Conservation (phyloP, 306 rosid genomes). For the Dryas drummondii region DNA sequence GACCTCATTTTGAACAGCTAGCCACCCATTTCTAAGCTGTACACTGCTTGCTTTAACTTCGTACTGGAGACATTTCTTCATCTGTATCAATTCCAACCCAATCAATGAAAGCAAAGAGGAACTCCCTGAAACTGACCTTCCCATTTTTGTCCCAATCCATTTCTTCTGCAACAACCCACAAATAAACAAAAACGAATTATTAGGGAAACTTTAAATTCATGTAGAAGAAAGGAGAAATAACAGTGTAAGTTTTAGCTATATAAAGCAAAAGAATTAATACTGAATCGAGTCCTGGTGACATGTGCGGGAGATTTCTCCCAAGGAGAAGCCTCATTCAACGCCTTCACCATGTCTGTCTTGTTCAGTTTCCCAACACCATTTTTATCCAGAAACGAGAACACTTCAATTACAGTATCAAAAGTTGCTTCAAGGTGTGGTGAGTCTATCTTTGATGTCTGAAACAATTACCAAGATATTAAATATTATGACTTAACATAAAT, state of each 20-base stretch:
- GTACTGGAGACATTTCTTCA: conserved; percentile 37
- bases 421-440: conserved; percentile 61
- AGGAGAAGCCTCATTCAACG: conserved; percentile 64
- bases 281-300: conserved; percentile 54
- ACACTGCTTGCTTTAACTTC: conserved; percentile 15
- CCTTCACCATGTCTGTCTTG: conserved; percentile 66
- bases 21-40: background rate
- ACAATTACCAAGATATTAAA: conserved; percentile 24
- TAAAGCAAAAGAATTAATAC: conserved; percentile 44
- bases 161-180: conserved; percentile 48
- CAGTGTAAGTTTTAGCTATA: background rate
- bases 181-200: background rate
- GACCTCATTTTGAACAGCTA: conserved; percentile 23
- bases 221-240: conserved; percentile 6
- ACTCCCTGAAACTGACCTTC: conserved; percentile 72
- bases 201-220: background rate
- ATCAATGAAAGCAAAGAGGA: conserved; percentile 75
- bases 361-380: conserved; percentile 79
- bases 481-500: conserved; percentile 12
- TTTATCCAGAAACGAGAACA: conserved; percentile 70
- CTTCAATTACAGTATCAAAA: conserved; percentile 64
- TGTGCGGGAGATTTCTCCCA: conserved; percentile 74
- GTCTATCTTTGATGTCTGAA: conserved; percentile 55
- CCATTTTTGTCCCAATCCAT: conserved; percentile 91
- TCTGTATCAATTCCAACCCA: conserved; percentile 84